A percentile compares a stretch with the other conserved stretches of the same genome.
Evolutionary conservation across 257 asterid species (phyloP).

Genomic region (Ilex asprella): DNA sequence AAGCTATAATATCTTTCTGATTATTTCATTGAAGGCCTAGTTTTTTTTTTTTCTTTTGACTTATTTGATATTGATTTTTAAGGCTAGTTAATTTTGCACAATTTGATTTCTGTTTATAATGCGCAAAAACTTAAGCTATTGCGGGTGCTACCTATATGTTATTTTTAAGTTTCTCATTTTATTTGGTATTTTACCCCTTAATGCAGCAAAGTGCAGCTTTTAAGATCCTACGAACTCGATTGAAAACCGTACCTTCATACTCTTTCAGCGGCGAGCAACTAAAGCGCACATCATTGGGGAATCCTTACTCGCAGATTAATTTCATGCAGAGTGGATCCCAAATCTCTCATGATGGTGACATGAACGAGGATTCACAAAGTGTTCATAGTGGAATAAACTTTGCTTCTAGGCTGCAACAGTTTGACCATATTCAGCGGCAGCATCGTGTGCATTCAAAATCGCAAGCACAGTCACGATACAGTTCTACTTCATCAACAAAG

Average conservation of each 20-base stretch:
- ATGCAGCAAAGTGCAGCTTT: constrained; percentile 98
- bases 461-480: constrained; percentile 38
- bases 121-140: not conserved
- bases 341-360: constrained; percentile 48
- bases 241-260: constrained; percentile 84
- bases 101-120: no score
- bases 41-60: no score
- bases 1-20: no score
- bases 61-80: no score
- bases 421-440: constrained; percentile 69
- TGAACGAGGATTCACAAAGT: constrained; percentile 28
- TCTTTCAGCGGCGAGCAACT: constrained; percentile 60
- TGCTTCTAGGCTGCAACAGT: constrained; percentile 54
- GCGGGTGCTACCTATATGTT: not conserved
- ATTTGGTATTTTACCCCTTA: constrained; percentile 6
- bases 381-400: constrained; percentile 60
- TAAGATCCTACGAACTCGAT: constrained; percentile 81
- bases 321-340: constrained; percentile 33
- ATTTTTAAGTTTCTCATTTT: not conserved
- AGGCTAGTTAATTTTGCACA: no score
- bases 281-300: constrained; percentile 42
- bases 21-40: no score
- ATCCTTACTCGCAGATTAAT: constrained; percentile 33
- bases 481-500: constrained; percentile 50
- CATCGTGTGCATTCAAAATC: constrained; percentile 58